These are phyloP conservation scores for Tylopilus plumbeoviolaceoides DNA, from an alignment of 768 basidiomycete genomes.

Conservation along the genomic window DNA sequence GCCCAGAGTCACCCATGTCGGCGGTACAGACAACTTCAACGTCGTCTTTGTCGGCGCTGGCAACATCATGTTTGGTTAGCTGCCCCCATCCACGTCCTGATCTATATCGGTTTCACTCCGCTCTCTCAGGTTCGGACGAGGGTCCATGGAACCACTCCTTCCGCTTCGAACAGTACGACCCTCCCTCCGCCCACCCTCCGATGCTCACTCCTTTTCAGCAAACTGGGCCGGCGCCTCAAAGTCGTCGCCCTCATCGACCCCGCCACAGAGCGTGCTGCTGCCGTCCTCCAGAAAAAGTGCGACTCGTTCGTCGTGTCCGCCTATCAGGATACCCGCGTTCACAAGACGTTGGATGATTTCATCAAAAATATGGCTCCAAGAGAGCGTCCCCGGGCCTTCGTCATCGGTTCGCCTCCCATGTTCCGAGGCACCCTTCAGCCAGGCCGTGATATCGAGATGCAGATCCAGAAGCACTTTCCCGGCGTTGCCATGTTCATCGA, in stretches of 20 bases:
- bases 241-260: constrained; percentile 95
- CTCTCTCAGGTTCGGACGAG: constrained; percentile 66
- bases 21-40: constrained; percentile 77
- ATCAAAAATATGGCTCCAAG: constrained; percentile 60
- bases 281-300: constrained; percentile 84
- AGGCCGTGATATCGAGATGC: constrained; percentile 82
- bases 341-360: constrained; percentile 84
- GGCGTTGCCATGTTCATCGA: constrained; percentile 88
- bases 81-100: background rate
- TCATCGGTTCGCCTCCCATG: constrained; percentile 91
- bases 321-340: constrained; percentile 84
- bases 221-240: constrained; percentile 93
- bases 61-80: constrained; percentile 94
- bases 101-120: constrained; percentile 5
- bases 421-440: constrained; percentile 76
- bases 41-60: constrained; percentile 94
- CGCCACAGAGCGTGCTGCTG: constrained; percentile 70
- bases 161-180: constrained; percentile 78
- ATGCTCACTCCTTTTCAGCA: constrained; percentile 43
- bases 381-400: constrained; percentile 73
- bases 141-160: constrained; percentile 94
- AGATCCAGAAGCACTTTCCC: constrained; percentile 85
- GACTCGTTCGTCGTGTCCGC: constrained; percentile 91
- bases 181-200: background rate
- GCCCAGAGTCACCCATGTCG: constrained; percentile 45